phyloP scores from a whole-genome alignment of 768 basidiomycete species.

The Xerocomellus intermedius region DNA sequence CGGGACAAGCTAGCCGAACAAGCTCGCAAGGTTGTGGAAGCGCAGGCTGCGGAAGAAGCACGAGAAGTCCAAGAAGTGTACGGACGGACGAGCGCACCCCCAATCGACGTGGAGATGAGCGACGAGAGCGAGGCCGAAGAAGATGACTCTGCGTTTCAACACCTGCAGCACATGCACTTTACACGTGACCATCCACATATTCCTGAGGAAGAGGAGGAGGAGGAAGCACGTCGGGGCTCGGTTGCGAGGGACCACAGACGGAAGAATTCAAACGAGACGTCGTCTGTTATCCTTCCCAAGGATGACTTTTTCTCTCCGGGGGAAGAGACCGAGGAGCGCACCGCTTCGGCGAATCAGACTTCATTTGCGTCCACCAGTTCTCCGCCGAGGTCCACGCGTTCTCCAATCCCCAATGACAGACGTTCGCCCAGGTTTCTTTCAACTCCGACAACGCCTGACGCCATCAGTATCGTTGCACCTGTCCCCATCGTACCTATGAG shows the following conservation, averaged over 20 bases:
- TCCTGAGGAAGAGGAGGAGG: conserved; percentile 69
- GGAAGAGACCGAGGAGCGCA: conserved; percentile 13
- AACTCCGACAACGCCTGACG: conserved; percentile 28
- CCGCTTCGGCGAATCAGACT: conserved; percentile 16
- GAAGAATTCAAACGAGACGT: conserved; percentile 20
- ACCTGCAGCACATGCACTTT: conserved; percentile 37
- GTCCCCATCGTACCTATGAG: conserved; percentile 23
- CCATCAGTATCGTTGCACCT: conserved; percentile 22
- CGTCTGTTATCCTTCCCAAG: conserved; percentile 37
- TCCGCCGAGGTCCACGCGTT: conserved; percentile 20
- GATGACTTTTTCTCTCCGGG: conserved; percentile 8
- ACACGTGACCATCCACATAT: conserved; percentile 58
- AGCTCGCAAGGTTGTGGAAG: conserved; percentile 59
- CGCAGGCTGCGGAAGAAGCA: conserved; percentile 40
- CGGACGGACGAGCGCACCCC: conserved; percentile 47
- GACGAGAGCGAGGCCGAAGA: conserved; percentile 78
- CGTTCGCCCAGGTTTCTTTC: conserved; percentile 25
- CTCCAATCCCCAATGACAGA: conserved; percentile 15
- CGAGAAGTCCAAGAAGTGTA: conserved; percentile 50
- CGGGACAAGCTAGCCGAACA: conserved; percentile 68
- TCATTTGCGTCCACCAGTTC: conserved; percentile 14
- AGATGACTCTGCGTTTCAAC: conserved; percentile 41
- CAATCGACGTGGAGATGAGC: conserved; percentile 73
- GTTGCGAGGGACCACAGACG: conserved; percentile 24
- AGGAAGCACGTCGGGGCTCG: conserved; percentile 32